A percentile compares a stretch with the other conserved stretches of the same genome.
phyloP scores from a whole-genome alignment of 352 stramenopile species.

The Thalassiosira livingstoniorum region DNA sequence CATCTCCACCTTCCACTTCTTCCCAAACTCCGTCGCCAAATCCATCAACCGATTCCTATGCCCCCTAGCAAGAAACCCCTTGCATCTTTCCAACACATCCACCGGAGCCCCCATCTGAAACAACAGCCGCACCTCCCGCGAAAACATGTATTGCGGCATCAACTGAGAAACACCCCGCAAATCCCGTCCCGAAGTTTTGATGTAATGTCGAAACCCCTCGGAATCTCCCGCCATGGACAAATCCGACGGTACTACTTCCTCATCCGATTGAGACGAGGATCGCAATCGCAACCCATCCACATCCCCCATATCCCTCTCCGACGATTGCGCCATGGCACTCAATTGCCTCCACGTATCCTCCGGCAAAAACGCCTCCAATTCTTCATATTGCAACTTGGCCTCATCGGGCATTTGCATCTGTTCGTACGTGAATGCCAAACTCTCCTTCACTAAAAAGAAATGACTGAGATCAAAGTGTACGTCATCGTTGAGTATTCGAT shows the following conservation, averaged over 20 bases:
- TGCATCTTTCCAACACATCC: slow-evolving; percentile 60
- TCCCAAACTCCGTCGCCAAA: slow-evolving; percentile 32
- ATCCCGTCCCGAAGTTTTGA: slow-evolving; percentile 60
- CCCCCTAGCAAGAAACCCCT: slow-evolving; percentile 37
- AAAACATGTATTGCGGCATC: slow-evolving; percentile 74
- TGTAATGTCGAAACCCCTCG: slow-evolving; percentile 63
- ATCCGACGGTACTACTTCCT: slow-evolving; percentile 28
- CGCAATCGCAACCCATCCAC: neutral
- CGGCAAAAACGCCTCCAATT: slow-evolving; percentile 69
- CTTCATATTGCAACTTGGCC: slow-evolving; percentile 83
- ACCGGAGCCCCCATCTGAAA: slow-evolving; percentile 72
- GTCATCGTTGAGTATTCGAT: neutral
- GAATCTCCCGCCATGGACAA: slow-evolving; percentile 64
- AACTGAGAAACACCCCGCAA: slow-evolving; percentile 59
- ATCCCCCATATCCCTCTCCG: neutral
- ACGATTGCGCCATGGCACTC: slow-evolving; percentile 20
- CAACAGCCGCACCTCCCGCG: slow-evolving; percentile 67
- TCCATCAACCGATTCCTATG: slow-evolving; percentile 41
- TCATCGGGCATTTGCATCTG: slow-evolving; percentile 80
- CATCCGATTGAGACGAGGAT: neutral
- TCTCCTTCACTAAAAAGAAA: slow-evolving; percentile 86
- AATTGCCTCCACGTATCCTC: slow-evolving; percentile 49
- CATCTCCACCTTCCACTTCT: slow-evolving; percentile 36
- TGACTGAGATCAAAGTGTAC: slow-evolving; percentile 72
- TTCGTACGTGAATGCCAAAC: slow-evolving; percentile 82